Conservation (phyloP, 2,329 filamentous ascomycete species). For the Penicillium sp. region DNA sequence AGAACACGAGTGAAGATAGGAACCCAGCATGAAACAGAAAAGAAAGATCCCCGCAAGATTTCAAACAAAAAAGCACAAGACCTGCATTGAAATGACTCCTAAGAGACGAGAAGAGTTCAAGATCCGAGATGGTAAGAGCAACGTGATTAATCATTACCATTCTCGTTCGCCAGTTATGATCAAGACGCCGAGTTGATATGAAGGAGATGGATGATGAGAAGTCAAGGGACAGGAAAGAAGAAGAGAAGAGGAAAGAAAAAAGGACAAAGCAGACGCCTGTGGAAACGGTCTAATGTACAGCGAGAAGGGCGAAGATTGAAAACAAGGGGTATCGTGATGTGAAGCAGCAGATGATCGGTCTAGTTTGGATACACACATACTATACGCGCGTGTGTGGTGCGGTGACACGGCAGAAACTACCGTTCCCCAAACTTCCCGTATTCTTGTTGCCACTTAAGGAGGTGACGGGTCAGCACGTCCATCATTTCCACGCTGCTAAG, state of each 20-base stretch:
- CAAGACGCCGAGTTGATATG: slow-evolving; percentile 24
- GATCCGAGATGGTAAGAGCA: slow-evolving; percentile 4
- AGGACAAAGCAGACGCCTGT: slow-evolving; percentile 6
- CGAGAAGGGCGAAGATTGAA: slow-evolving; percentile 8
- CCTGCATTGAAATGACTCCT: slow-evolving; percentile 2
- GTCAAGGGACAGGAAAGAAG: slow-evolving; percentile 3
- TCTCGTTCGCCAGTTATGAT: slow-evolving; percentile 15
- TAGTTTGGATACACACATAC: slow-evolving; percentile 6
- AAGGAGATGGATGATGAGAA: slow-evolving; percentile 7
- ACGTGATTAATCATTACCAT: slow-evolving; percentile 8
- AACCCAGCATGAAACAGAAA: slow-evolving; percentile 3
- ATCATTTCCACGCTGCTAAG: slow-evolving; percentile 87
- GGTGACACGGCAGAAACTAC: slow-evolving; percentile 31
- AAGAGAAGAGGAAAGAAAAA: background rate
- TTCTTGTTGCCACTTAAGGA: slow-evolving; percentile 84
- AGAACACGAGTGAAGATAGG: slow-evolving; percentile 4
- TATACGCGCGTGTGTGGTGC: slow-evolving; percentile 9
- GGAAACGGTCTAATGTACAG: slow-evolving; percentile 25
- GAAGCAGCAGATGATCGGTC: slow-evolving; percentile 19
- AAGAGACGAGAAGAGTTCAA: background rate
- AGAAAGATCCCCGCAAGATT: slow-evolving; percentile 3
- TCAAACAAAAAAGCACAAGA: slow-evolving; percentile 4
- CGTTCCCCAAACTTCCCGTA: slow-evolving; percentile 61
- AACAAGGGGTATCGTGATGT: slow-evolving; percentile 28
- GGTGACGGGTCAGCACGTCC: slow-evolving; percentile 78